Evolutionary conservation across 768 basidiomycete genomes (phyloP).

Genomic region (Serendipita sp.): DNA sequence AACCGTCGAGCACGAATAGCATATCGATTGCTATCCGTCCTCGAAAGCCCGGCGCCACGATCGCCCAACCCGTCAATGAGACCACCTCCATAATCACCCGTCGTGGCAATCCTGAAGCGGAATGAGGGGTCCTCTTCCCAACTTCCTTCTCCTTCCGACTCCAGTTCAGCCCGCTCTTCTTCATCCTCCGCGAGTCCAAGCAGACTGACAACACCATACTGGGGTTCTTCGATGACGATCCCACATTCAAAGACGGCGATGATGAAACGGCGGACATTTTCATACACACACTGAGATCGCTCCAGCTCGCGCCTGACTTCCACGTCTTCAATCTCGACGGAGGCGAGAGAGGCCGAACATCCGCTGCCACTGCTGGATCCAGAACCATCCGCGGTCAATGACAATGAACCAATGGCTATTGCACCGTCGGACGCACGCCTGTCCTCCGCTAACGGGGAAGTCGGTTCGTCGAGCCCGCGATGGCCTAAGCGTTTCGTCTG

Average conservation of each 20-base stretch:
- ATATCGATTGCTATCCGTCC: background rate
- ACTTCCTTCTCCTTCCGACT: background rate
- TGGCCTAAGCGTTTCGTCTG: background rate
- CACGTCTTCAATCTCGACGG: slow-evolving; percentile 3
- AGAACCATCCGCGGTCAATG: background rate
- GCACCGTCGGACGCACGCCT: background rate
- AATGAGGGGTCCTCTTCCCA: slow-evolving; percentile 2
- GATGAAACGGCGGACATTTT: background rate
- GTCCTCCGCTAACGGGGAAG: background rate
- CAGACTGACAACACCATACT: background rate
- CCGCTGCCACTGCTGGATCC: background rate
- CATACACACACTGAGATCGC: background rate
- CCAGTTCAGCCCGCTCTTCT: background rate
- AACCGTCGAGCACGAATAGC: background rate
- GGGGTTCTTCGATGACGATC: background rate
- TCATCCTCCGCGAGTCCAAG: background rate
- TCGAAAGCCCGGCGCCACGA: background rate
- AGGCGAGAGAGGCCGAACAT: background rate
- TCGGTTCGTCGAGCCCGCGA: background rate
- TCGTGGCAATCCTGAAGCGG: background rate
- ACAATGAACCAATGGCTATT: background rate
- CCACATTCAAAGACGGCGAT: slow-evolving; percentile 5
- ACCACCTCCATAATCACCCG: background rate
- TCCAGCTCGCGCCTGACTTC: background rate
- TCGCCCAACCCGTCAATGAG: background rate